A percentile compares a stretch with the other conserved stretches of the same genome.
Conservation (phyloP, 352 stramenopile species). For the Globisporangium mamillatum region DNA sequence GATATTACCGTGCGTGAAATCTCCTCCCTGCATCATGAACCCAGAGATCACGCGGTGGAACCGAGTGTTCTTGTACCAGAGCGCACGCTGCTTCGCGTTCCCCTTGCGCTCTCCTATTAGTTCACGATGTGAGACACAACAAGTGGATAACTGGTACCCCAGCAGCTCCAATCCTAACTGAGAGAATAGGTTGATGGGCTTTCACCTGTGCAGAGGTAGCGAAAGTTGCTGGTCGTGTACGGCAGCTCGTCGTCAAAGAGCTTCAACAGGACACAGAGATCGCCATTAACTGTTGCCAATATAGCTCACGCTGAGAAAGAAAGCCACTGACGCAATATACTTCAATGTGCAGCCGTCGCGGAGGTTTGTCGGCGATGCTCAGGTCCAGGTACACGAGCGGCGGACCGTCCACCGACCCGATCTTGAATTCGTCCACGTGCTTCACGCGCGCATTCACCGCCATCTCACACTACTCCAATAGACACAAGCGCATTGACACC, state of each 20-base stretch:
- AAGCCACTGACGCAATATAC: conserved; percentile 17
- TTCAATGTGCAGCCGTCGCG: conserved; percentile 66
- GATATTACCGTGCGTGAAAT: conserved; percentile 78
- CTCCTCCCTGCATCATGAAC: conserved; percentile 98
- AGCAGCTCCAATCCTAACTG: neutral
- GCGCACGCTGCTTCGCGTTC: conserved; percentile 39
- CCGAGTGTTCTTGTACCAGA: conserved; percentile 93
- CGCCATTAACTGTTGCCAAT: neutral
- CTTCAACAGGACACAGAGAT: conserved; percentile 22
- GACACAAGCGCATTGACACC: neutral
- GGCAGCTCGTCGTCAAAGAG: conserved; percentile 76
- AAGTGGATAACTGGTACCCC: neutral
- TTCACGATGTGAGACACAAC: neutral
- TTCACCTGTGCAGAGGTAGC: conserved; percentile 62
- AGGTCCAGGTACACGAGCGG: conserved; percentile 69
- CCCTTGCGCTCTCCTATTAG: conserved; percentile 43
- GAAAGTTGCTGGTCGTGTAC: conserved; percentile 64
- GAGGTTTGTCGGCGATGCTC: conserved; percentile 41
- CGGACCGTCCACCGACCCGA: conserved; percentile 32
- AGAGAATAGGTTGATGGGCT: neutral
- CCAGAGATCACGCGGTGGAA: conserved; percentile 98
- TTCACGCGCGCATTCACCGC: conserved; percentile 44
- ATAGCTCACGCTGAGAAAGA: neutral
- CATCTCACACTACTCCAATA: conserved; percentile 24
- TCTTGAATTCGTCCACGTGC: conserved; percentile 41